These are phyloP conservation scores for Xanthoconium stramineum DNA, from an alignment of 768 basidiomycete species.

Conservation along the genomic window DNA sequence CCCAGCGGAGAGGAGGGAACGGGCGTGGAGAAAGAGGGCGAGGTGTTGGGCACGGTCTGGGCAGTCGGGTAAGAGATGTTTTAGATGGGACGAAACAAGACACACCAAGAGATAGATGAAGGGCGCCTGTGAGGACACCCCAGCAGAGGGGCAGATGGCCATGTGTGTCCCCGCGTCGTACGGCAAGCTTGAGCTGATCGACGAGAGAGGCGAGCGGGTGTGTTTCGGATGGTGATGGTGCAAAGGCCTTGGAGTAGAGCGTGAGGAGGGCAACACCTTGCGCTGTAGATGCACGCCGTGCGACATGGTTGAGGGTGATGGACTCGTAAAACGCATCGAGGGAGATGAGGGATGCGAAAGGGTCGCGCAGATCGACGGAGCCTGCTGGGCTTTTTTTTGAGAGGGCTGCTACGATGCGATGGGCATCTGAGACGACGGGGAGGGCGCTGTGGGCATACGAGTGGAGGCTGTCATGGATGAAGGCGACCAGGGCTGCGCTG, in stretches of 20 bases:
- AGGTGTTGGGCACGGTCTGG: constrained; percentile 82
- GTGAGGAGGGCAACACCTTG: constrained; percentile 94
- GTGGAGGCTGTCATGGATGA: constrained; percentile 68
- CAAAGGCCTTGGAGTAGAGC: constrained; percentile 80
- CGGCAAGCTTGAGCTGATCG: constrained; percentile 63
- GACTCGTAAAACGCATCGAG: constrained; percentile 80
- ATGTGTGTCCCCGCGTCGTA: constrained; percentile 59
- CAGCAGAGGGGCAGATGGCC: constrained; percentile 93
- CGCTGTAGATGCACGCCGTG: constrained; percentile 80
- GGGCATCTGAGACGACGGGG: constrained; percentile 75
- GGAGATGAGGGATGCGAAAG: constrained; percentile 43
- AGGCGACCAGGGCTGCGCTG: constrained; percentile 41
- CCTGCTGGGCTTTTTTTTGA: constrained; percentile 5
- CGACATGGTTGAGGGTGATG: constrained; percentile 88
- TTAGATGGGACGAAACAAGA: background rate
- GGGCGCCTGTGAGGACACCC: constrained; percentile 77
- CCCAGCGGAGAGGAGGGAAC: constrained; percentile 86
- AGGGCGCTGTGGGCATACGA: constrained; percentile 76
- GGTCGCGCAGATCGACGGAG: constrained; percentile 16
- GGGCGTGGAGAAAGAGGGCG: constrained; percentile 89
- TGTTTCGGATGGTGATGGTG: constrained; percentile 46
- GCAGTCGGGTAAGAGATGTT: constrained; percentile 1
- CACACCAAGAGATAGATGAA: constrained; percentile 70
- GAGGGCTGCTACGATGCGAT: constrained; percentile 35
- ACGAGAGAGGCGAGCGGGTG: constrained; percentile 39